A percentile compares a stretch with the other conserved stretches of the same genome.
Evolutionary conservation across 352 stramenopile genomes (phyloP).

Genomic region (Phytophthora pistaciae): DNA sequence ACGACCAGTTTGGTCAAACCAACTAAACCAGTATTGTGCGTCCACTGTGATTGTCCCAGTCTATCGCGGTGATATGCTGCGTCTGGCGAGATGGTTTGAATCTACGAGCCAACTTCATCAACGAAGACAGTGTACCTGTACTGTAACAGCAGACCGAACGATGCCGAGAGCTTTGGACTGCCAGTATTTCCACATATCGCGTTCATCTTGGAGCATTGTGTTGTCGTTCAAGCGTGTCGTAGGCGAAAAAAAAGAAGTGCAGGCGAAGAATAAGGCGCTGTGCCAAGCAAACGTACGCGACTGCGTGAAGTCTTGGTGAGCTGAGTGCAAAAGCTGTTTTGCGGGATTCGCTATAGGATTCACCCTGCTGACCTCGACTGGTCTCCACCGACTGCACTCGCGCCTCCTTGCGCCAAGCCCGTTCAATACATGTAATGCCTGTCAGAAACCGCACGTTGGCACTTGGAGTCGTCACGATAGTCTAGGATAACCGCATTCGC

Average conservation of each 20-base stretch:
- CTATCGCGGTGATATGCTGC: too few relatives aligned
- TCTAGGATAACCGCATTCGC: conserved; percentile 5
- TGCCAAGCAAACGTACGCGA: not conserved
- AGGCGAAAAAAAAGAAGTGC: not conserved
- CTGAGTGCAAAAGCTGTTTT: conserved; percentile 15
- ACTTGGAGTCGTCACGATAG: conserved; percentile 16
- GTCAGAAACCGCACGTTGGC: not conserved
- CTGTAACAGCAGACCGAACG: not conserved
- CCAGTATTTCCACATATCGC: too few relatives aligned
- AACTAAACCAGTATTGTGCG: too few relatives aligned
- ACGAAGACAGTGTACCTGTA: too few relatives aligned
- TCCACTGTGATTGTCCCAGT: too few relatives aligned
- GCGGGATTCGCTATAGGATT: conserved; percentile 2
- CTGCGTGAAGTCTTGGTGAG: conserved; percentile 9
- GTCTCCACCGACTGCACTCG: not conserved
- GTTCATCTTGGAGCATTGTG: not conserved
- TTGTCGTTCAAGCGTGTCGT: not conserved
- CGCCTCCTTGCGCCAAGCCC: not conserved
- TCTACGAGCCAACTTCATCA: too few relatives aligned
- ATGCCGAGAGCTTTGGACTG: not conserved
- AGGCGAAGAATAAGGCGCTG: not conserved
- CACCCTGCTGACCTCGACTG: not conserved
- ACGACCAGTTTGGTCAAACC: too few relatives aligned
- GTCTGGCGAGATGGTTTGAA: too few relatives aligned
- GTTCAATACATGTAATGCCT: not conserved